These are phyloP conservation scores for Auricularia sp. DNA, from an alignment of 768 basidiomycete species.

Conservation along the genomic window DNA sequence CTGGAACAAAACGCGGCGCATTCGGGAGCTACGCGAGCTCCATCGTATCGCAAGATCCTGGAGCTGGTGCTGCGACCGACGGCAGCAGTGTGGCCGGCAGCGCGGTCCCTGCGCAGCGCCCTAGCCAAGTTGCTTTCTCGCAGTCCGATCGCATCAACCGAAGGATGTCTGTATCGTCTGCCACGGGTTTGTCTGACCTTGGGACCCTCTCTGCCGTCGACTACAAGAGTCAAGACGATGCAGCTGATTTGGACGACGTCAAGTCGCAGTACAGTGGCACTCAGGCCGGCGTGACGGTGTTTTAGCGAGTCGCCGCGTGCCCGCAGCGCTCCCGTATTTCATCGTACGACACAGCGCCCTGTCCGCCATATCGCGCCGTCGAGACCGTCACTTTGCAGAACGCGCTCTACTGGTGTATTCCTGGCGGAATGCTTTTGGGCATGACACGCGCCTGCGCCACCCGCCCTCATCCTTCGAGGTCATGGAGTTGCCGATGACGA, in stretches of 20 bases:
- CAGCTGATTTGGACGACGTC: conserved; percentile 72
- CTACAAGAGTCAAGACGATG: conserved; percentile 87
- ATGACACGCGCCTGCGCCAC: no score
- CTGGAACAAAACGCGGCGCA: conserved; percentile 62
- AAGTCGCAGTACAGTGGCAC: conserved; percentile 83
- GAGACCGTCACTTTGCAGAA: no score
- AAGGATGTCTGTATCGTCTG: conserved; percentile 66
- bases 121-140: conserved; percentile 62
- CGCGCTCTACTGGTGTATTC: no score
- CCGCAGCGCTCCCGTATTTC: not conserved
- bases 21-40: conserved; percentile 73
- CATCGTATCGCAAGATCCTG: conserved; percentile 85
- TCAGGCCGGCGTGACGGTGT: conserved; percentile 78
- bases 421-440: no score
- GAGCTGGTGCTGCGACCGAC: conserved; percentile 44
- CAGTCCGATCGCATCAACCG: conserved; percentile 84
- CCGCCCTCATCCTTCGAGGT: no score
- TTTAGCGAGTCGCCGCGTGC: conserved; percentile 31
- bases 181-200: conserved; percentile 65
- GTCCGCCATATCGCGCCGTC: not conserved
- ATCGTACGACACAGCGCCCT: not conserved
- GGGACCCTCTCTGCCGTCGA: conserved; percentile 69
- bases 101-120: conserved; percentile 34
- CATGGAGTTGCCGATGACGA: no score
- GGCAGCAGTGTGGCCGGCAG: conserved; percentile 48